Conservation (phyloP, 257 asterid species). For the Solanum etuberosum region DNA sequence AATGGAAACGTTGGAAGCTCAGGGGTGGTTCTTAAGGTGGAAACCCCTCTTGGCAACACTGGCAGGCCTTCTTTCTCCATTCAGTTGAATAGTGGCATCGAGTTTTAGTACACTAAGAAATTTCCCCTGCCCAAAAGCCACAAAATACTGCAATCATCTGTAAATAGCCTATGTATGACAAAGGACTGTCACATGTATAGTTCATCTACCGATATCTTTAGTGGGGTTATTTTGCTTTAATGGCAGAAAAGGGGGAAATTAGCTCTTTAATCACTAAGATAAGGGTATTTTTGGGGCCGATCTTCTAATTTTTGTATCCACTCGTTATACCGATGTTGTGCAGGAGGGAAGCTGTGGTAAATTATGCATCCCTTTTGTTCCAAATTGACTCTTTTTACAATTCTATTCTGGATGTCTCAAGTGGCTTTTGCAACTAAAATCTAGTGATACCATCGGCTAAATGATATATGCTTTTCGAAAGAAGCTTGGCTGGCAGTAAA, state of each 20-base stretch:
- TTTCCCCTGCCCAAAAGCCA: background rate
- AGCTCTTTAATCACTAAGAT: background rate
- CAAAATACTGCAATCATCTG: background rate
- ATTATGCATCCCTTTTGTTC: background rate
- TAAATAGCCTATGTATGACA: background rate
- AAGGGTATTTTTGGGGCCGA: background rate
- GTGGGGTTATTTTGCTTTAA: background rate
- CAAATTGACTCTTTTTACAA: background rate
- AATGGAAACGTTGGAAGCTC: conserved; percentile 83
- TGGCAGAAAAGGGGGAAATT: background rate
- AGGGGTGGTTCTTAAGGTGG: conserved; percentile 72
- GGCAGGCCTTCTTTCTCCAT: conserved; percentile 70
- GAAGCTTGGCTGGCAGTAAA: no score
- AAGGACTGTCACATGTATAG: background rate
- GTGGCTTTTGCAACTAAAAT: no score
- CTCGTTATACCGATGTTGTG: background rate
- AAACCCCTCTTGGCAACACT: conserved; percentile 61
- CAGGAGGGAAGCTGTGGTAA: background rate
- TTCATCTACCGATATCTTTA: background rate
- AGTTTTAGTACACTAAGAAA: conserved; percentile 26
- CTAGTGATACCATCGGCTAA: no score
- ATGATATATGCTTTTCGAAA: background rate
- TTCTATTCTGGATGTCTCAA: no score
- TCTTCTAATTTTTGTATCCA: background rate
- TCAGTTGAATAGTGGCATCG: conserved; percentile 85